Conservation (phyloP, 108 stramenopile species). For the Pseudonitzschia delicatissima region DNA sequence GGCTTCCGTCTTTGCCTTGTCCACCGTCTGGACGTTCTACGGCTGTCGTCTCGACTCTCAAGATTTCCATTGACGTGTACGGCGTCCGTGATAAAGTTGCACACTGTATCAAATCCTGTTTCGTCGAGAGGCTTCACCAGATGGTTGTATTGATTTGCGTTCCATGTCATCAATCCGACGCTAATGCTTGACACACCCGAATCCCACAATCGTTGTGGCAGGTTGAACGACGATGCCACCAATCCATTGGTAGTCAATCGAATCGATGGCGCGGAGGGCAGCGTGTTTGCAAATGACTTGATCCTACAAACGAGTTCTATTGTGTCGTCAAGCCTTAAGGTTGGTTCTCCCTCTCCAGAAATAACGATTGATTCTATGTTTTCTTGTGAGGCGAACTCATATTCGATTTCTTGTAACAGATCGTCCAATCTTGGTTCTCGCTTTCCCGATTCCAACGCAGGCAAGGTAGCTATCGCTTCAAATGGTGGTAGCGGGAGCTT, state of each 20-base stretch:
- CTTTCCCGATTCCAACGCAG: not conserved
- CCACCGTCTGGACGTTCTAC: slow-evolving; percentile 63
- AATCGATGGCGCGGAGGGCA: slow-evolving; percentile 4
- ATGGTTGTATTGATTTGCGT: slow-evolving; percentile 37
- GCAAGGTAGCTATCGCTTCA: not conserved
- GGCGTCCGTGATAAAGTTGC: slow-evolving; percentile 49
- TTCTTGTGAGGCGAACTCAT: not conserved
- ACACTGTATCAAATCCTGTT: slow-evolving; percentile 44
- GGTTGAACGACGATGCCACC: not conserved
- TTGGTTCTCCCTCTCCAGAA: slow-evolving; percentile 77
- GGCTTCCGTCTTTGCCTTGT: slow-evolving; percentile 43
- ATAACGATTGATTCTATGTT: slow-evolving; percentile 50
- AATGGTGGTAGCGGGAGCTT: slow-evolving; percentile 13
- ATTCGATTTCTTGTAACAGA: slow-evolving; percentile 35
- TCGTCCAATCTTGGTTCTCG: slow-evolving; percentile 36
- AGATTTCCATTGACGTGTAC: slow-evolving; percentile 27
- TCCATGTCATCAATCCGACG: slow-evolving; percentile 45
- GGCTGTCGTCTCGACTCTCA: slow-evolving; percentile 66
- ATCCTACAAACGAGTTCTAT: slow-evolving; percentile 24
- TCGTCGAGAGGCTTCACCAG: slow-evolving; percentile 30
- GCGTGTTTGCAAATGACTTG: not conserved
- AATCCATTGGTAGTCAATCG: slow-evolving; percentile 54
- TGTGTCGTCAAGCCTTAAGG: slow-evolving; percentile 57
- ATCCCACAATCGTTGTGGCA: slow-evolving; percentile 11
- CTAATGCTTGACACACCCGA: slow-evolving; percentile 30